phyloP scores from a whole-genome alignment of 2,329 filamentous ascomycete species.

The Sclerotinia subarctica region DNA sequence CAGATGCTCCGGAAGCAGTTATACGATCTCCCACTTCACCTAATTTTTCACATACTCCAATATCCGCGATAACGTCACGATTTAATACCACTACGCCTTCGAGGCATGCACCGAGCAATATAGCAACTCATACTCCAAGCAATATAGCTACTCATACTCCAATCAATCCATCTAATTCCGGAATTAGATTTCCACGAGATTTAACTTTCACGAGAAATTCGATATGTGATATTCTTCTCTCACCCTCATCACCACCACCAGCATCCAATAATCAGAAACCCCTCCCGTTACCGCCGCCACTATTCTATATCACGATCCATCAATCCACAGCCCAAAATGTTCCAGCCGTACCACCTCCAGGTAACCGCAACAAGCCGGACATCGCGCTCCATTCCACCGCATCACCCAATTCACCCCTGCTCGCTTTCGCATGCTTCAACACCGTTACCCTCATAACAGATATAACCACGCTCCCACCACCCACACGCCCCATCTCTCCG shows the following conservation, averaged over 20 bases:
- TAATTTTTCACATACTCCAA: slow-evolving; percentile 3
- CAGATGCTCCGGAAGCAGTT: slow-evolving; percentile 20
- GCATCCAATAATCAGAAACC: slow-evolving; percentile 29
- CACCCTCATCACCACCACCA: slow-evolving; percentile 29
- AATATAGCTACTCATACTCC: slow-evolving; percentile 8
- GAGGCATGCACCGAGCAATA: slow-evolving; percentile 5
- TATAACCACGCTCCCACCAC: slow-evolving; percentile 32
- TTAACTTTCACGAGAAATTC: slow-evolving; percentile 32
- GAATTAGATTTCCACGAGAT: slow-evolving; percentile 29
- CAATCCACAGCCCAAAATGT: slow-evolving; percentile 15
- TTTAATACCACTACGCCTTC: slow-evolving; percentile 14
- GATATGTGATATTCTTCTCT: slow-evolving; percentile 29
- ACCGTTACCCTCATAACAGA: slow-evolving; percentile 29
- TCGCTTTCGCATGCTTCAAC: slow-evolving; percentile 33
- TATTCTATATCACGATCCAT: slow-evolving; percentile 32
- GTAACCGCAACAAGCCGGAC: slow-evolving; percentile 26
- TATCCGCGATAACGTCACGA: slow-evolving; percentile 19
- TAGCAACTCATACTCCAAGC: slow-evolving; percentile 8
- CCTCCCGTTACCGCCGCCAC: slow-evolving; percentile 30
- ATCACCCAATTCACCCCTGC: slow-evolving; percentile 26
- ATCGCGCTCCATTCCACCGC: slow-evolving; percentile 32
- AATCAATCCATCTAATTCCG: slow-evolving; percentile 24
- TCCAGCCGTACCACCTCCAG: neutral
- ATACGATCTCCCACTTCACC: slow-evolving; percentile 3
- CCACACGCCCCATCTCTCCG: slow-evolving; percentile 17